These are phyloP conservation scores for Vitis hybrid DNA, from an alignment of 177 flowering plant genomes.

Conservation along the genomic window DNA sequence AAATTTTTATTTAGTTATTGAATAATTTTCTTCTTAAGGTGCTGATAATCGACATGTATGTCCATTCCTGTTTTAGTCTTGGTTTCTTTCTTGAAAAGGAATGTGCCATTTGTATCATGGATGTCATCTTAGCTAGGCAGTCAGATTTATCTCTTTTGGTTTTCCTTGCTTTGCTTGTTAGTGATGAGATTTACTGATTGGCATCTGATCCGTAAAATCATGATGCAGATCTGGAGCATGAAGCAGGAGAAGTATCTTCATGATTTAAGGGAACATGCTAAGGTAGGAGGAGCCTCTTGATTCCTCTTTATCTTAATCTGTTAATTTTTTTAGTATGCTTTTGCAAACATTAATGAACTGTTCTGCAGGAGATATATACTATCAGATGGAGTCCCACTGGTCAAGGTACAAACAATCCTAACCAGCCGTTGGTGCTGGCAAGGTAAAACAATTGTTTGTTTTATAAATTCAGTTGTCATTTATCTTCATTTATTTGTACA, in stretches of 20 bases:
- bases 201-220: slow-evolving; percentile 1
- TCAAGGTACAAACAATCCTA: slow-evolving; percentile 81
- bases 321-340: neutral
- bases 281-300: slow-evolving; percentile 40
- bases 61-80: neutral
- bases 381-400: slow-evolving; percentile 99
- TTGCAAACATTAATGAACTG: neutral
- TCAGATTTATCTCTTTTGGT: neutral
- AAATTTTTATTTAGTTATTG: neutral
- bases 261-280: slow-evolving; percentile 79
- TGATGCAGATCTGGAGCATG: slow-evolving; percentile 86
- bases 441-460: slow-evolving; percentile 45
- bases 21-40: neutral
- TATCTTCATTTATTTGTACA: neutral
- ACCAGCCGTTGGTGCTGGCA: slow-evolving; percentile 78
- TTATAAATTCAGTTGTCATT: neutral
- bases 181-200: neutral
- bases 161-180: neutral
- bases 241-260: slow-evolving; percentile 80
- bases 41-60: neutral
- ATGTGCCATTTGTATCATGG: neutral
- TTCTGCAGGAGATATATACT: slow-evolving; percentile 89
- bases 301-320: neutral
- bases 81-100: neutral
- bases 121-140: neutral